Evolutionary conservation across 192 early-diverging fungal genomes (phyloP).

Genomic region (Coemansia sp.): DNA sequence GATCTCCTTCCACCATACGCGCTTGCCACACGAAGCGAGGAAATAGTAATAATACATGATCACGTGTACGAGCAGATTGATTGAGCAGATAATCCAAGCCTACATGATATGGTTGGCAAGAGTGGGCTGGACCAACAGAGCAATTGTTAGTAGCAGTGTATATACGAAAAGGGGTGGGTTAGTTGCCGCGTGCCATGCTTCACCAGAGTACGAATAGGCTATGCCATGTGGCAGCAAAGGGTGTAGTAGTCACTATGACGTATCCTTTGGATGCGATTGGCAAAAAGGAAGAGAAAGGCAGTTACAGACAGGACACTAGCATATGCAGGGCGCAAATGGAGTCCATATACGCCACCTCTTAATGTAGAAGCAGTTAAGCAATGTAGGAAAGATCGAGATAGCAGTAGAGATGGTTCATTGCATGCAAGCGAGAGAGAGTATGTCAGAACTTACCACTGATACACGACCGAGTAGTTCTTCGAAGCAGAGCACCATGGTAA

Average conservation of each 20-base stretch:
- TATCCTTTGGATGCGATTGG: background rate
- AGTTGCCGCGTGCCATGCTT: background rate
- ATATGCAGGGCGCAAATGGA: background rate
- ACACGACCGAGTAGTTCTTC: conserved; percentile 75
- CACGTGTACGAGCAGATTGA: conserved; percentile 89
- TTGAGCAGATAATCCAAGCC: conserved; percentile 56
- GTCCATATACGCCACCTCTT: background rate
- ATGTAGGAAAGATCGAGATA: background rate
- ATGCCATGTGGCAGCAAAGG: background rate
- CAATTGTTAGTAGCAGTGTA: background rate
- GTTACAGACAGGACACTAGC: background rate
- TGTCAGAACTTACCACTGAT: conserved; percentile 64
- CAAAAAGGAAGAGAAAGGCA: background rate
- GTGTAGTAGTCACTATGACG: background rate
- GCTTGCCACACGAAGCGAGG: conserved; percentile 73
- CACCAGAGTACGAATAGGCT: background rate
- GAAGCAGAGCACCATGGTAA: conserved; percentile 87
- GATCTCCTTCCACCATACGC: conserved; percentile 92
- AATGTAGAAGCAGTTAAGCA: background rate
- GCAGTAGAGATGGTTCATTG: background rate
- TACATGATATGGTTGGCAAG: conserved; percentile 10
- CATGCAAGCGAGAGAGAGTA: background rate
- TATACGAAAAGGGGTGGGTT: background rate
- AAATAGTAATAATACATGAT: conserved; percentile 95
- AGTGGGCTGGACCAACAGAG: background rate